These are phyloP conservation scores for Mycena crocata DNA, from an alignment of 768 basidiomycete genomes.

Conservation along the genomic window DNA sequence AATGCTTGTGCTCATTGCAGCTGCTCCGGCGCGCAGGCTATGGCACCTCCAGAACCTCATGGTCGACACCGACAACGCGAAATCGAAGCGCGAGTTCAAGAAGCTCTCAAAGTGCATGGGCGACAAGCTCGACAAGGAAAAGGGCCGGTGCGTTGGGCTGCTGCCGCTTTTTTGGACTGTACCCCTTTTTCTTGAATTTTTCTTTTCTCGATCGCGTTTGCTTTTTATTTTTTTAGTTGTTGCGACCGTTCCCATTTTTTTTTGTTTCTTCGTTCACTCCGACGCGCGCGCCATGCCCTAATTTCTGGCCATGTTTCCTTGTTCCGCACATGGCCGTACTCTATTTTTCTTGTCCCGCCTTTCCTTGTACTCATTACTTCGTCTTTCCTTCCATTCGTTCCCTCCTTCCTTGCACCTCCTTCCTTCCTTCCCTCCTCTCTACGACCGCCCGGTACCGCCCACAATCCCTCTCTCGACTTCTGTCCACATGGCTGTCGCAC, in stretches of 20 bases:
- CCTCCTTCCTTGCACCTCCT: background rate
- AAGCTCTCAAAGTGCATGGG: constrained; percentile 90
- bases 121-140: constrained; percentile 93
- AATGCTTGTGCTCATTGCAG: background rate
- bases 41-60: constrained; percentile 94
- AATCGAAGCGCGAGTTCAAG: constrained; percentile 90
- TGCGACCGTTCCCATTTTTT: no score
- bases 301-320: no score
- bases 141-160: constrained; percentile 78
- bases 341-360: constrained; percentile 3
- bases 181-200: no score
- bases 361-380: background rate
- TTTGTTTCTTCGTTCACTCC: no score
- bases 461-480: no score
- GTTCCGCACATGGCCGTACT: no score
- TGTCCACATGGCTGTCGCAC: no score
- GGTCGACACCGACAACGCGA: constrained; percentile 91
- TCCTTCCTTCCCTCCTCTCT: background rate
- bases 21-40: constrained; percentile 56
- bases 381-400: background rate
- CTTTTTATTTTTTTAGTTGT: no score
- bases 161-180: no score
- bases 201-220: no score
- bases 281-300: no score
- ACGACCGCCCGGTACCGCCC: no score